Evolutionary conservation across 257 asterid species (phyloP).

Genomic region (Cinchona pubescens): DNA sequence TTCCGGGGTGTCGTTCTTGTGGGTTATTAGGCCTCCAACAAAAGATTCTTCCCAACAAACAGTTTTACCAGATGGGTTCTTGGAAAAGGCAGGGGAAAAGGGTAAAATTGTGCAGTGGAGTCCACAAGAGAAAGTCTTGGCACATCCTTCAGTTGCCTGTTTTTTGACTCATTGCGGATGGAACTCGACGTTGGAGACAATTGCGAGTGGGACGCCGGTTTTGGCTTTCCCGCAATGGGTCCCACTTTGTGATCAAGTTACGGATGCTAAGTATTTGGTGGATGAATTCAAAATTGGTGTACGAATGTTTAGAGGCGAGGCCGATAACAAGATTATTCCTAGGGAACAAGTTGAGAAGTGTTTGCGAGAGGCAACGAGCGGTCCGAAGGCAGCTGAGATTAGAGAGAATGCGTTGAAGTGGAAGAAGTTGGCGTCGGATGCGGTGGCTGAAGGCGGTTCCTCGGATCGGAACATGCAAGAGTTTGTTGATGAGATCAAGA

Average conservation of each 20-base stretch:
- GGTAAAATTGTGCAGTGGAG: slow-evolving; percentile 69
- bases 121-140: slow-evolving; percentile 70
- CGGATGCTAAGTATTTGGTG: slow-evolving; percentile 72
- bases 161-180: slow-evolving; percentile 86
- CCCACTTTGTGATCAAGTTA: slow-evolving; percentile 91
- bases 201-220: slow-evolving; percentile 69
- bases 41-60: neutral
- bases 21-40: slow-evolving; percentile 51
- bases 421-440: slow-evolving; percentile 65
- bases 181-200: slow-evolving; percentile 81
- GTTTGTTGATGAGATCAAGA: slow-evolving; percentile 3
- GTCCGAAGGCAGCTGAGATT: slow-evolving; percentile 49
- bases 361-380: slow-evolving; percentile 41
- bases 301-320: slow-evolving; percentile 60
- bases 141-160: slow-evolving; percentile 65
- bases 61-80: slow-evolving; percentile 47
- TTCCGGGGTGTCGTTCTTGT: slow-evolving; percentile 50
- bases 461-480: slow-evolving; percentile 28
- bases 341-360: slow-evolving; percentile 59
- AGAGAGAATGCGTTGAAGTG: slow-evolving; percentile 53
- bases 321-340: slow-evolving; percentile 41
- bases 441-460: slow-evolving; percentile 71
- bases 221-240: slow-evolving; percentile 83
- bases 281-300: slow-evolving; percentile 66
- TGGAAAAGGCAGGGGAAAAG: slow-evolving; percentile 46